Evolutionary conservation across 306 rosid genomes (phyloP), one percentile per base, ranked within the genome.

Genomic region (Cicer bijugum): DNA sequence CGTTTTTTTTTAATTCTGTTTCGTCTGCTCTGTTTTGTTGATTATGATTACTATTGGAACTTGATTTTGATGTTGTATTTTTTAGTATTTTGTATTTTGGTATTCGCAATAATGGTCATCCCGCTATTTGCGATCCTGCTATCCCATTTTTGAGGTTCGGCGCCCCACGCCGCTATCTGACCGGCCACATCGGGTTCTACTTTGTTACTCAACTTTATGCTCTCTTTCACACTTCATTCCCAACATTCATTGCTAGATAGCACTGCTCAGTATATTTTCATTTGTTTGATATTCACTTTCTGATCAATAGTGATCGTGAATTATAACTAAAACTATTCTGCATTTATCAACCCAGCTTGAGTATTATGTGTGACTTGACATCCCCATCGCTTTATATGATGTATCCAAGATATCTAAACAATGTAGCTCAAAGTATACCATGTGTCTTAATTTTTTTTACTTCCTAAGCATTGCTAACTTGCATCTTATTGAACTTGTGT

Each of bases 271-370:
- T 37, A 61, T 12, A 9, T 40, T 40, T 20, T 42, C 14, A 42
- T 42, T 40, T 64, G 71, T 42, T 65, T 43, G 52, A 65, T 43
- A 19, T 43, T 12, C 53, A 65, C 71, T 43, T 64, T 17, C 28
- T 17, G 4, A 15, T 42, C 51, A 64, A 28, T 4, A 28, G 35
- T 28, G 35, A 28, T 28, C 5, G 35, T 40, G 47, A 64, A 42
- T 64, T 40, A 42, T 17, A 16, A 38, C 70, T 40, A 42, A 9
- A 16, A 38, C 70, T 17, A 17, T 65, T 65, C 14, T 43, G 17
- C 53, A 17, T 65, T 44, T 12, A 44, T 65, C 11, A 17, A 65
- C 10, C 39, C 39, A 10, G 47, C 71, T 65, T 64, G 52, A 19
- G 19, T 65, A 33, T 40, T 40, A 14, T 6, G 12, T 17, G 33